Evolutionary conservation across 2,329 filamentous ascomycete species (phyloP).

Genomic region (Coleophoma eucalyptorum): DNA sequence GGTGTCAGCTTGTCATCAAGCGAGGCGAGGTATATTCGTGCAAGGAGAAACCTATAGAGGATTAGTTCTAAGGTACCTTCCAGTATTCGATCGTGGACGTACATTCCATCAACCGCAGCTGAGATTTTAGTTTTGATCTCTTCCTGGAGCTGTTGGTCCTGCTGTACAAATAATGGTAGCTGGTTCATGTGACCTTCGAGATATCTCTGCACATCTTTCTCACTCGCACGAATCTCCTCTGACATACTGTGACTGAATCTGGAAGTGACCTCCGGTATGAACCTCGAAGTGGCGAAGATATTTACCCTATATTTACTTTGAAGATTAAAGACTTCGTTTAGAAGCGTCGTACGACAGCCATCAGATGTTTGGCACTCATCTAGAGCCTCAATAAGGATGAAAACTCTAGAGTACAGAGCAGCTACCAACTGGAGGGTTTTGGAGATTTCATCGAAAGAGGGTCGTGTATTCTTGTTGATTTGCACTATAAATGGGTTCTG

Average conservation of each 20-base stretch:
- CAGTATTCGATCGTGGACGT: background rate
- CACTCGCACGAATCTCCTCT: background rate
- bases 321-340: background rate
- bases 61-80: background rate
- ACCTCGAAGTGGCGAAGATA: background rate
- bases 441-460: background rate
- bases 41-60: conserved; percentile 8
- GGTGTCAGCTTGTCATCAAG: conserved; percentile 24
- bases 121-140: background rate
- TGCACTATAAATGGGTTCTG: too few species aligned
- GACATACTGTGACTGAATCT: background rate
- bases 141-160: background rate
- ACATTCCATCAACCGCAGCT: background rate
- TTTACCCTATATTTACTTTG: too few species aligned
- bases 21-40: conserved; percentile 25
- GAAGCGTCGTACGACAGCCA: background rate
- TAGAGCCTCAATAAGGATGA: conserved; percentile 16
- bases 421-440: background rate
- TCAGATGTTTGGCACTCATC: conserved; percentile 10
- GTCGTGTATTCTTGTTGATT: too few species aligned
- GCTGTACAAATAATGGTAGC: background rate
- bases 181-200: too few species aligned
- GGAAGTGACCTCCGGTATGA: background rate
- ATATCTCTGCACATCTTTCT: too few species aligned
- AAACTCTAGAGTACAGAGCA: background rate